A percentile compares a stretch with the other conserved stretches of the same genome.
Evolutionary conservation across 495 filamentous ascomycete species (phyloP).

Genomic region (Penicillium odoratum): DNA sequence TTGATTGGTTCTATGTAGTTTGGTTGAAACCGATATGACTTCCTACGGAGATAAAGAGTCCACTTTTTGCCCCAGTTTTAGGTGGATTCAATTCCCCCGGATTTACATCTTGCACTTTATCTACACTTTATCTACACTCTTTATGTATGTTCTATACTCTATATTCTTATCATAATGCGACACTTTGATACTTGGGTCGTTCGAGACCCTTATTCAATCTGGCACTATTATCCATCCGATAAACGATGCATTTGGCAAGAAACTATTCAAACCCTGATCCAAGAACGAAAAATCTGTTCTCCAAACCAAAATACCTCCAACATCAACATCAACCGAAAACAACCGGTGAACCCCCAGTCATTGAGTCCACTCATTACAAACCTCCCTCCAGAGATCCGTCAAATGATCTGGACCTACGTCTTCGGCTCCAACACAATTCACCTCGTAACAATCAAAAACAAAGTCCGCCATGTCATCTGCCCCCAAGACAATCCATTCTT

Average conservation of each 20-base stretch:
- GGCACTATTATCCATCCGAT: slow-evolving; percentile 45
- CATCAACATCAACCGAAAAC: slow-evolving; percentile 12
- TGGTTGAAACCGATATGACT: not conserved
- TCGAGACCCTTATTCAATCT: slow-evolving; percentile 48
- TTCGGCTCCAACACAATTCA: slow-evolving; percentile 46
- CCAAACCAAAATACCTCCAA: slow-evolving; percentile 14
- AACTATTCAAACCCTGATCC: slow-evolving; percentile 40
- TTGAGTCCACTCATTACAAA: slow-evolving; percentile 15
- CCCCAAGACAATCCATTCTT: slow-evolving; percentile 14
- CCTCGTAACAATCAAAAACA: slow-evolving; percentile 42
- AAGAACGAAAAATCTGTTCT: slow-evolving; percentile 41
- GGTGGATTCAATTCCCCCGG: slow-evolving; percentile 4
- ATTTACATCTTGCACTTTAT: not conserved
- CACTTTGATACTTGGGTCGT: slow-evolving; percentile 50
- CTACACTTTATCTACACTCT: not conserved
- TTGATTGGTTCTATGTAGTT: slow-evolving; percentile 5
- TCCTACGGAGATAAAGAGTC: not conserved
- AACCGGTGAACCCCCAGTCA: slow-evolving; percentile 26
- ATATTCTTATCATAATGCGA: slow-evolving; percentile 31
- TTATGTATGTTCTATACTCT: not conserved
- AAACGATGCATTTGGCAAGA: slow-evolving; percentile 38
- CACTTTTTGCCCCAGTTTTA: slow-evolving; percentile 9
- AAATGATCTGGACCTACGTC: slow-evolving; percentile 56
- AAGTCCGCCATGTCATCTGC: slow-evolving; percentile 45
- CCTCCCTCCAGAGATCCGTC: slow-evolving; percentile 55